Evolutionary conservation across 768 basidiomycete genomes (phyloP).

Genomic region (Dentipellis sp.): DNA sequence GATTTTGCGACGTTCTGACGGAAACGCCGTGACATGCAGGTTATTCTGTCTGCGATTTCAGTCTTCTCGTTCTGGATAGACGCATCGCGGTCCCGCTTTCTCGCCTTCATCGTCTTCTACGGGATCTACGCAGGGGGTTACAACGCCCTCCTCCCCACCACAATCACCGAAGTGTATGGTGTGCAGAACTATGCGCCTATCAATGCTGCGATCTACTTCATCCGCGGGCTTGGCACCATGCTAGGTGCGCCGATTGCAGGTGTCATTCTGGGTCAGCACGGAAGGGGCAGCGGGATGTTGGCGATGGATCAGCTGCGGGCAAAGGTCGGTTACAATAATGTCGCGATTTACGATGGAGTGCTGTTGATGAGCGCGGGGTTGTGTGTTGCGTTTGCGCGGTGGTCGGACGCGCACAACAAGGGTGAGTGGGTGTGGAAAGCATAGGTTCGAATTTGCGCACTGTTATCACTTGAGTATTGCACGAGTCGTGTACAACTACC

Average conservation of each 20-base stretch:
- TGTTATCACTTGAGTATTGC: no score
- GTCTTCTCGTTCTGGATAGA: constrained; percentile 35
- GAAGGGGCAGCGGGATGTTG: constrained; percentile 4
- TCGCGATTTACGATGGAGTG: constrained; percentile 29
- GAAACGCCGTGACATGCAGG: constrained; percentile 16
- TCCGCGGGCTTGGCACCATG: constrained; percentile 32
- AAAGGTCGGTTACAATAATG: constrained; percentile 25
- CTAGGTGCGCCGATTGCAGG: constrained; percentile 35
- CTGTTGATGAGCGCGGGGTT: constrained; percentile 27
- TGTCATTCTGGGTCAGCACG: constrained; percentile 26
- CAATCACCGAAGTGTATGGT: constrained; percentile 34
- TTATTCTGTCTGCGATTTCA: constrained; percentile 28
- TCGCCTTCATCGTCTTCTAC: constrained; percentile 32
- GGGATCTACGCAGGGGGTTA: constrained; percentile 36
- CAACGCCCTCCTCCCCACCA: constrained; percentile 34
- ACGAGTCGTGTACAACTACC: no score
- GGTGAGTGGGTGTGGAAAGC: constrained; percentile 33
- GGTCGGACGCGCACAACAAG: constrained; percentile 32
- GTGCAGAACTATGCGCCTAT: constrained; percentile 33
- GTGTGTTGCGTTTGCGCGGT: constrained; percentile 32
- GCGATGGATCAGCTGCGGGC: constrained; percentile 7
- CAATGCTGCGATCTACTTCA: constrained; percentile 32
- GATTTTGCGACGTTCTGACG: not conserved
- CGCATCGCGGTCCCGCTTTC: constrained; percentile 27
- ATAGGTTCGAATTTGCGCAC: no score